Conservation (phyloP, 2,329 filamentous ascomycete species). For the Cladophialophora carrionii region DNA sequence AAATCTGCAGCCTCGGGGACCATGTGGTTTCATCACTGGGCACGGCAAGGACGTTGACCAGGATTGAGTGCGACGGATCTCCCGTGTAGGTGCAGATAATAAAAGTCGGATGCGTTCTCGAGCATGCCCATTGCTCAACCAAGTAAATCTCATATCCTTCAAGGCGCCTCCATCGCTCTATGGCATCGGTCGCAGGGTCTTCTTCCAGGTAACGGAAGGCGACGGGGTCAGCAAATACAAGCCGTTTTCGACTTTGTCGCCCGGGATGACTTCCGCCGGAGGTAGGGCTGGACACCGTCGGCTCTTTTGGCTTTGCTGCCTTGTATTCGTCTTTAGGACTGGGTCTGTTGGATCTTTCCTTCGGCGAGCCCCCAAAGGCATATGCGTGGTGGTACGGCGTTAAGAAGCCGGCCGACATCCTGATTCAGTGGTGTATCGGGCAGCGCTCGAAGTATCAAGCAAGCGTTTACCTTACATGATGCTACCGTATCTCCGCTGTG, state of each 20-base stretch:
- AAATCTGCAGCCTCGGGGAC: constrained; percentile 77
- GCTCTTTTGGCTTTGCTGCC: constrained; percentile 3
- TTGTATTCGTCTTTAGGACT: constrained; percentile 23
- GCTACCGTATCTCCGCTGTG: not conserved
- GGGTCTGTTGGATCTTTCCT: constrained; percentile 22
- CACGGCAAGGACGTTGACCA: constrained; percentile 78
- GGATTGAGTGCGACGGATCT: constrained; percentile 75
- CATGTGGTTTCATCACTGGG: constrained; percentile 78
- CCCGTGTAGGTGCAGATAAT: constrained; percentile 93
- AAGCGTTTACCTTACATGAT: not conserved
- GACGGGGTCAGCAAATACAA: constrained; percentile 68
- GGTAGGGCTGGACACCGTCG: constrained; percentile 23
- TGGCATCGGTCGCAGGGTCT: constrained; percentile 73
- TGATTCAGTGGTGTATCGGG: not conserved
- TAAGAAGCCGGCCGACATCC: constrained; percentile 10
- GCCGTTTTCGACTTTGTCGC: constrained; percentile 47
- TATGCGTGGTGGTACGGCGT: constrained; percentile 20
- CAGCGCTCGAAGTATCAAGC: not conserved
- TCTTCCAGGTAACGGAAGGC: constrained; percentile 80
- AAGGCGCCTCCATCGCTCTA: constrained; percentile 71
- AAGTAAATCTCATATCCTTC: constrained; percentile 89
- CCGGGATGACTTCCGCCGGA: constrained; percentile 34
- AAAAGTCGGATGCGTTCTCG: constrained; percentile 83
- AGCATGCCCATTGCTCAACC: constrained; percentile 97
- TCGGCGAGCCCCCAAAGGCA: constrained; percentile 19